Base-by-base conservation (phyloP, 495 filamentous ascomycete genomes). In the Penicillium ochrochloron region DNA sequence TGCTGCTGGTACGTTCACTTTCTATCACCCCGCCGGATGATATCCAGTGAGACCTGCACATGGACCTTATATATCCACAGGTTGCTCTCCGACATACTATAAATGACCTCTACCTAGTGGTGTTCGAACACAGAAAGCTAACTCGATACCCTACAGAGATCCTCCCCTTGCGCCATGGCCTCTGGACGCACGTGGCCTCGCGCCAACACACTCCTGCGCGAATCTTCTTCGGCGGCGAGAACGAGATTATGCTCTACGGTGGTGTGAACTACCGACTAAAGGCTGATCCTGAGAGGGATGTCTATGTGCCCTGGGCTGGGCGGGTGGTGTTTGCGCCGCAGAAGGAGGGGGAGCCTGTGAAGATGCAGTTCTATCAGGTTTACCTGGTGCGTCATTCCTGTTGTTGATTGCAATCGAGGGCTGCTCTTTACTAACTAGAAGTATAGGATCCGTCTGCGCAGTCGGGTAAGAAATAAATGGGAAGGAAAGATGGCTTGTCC, bases 281-380 rank as follows among this genome's bases (percentile, higher is more conserved):
- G 72, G 72, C 74, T 56, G 76, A 84, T 59, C 68, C 78, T 2
- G 70, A 67, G 51, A 77, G 75, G 21, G 81, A 84, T 1, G 70
- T 79, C 6, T 73, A 80, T 65, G 69, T 82, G 34, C 75, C 75
- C 4, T 90, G 86, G 86, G 83, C 84, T 50, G 87, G 81, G 34
- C 70, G 82, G 58, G 85, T 82, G 53, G 77, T 81, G 17, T 78
- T 90, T 74, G 79, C 67, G 50, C 65, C 65, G 37, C 39, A 68
- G 11, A 71, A 82, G 67, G 77, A 75, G 34, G 78, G 72, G 4
- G 80, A 77, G 25, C 75, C 57, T 39, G 75, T 83, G 65, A 85
- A 81, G 76, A 85, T 89, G 84, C 76, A 72, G 62, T 86, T 85
- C 67, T 90, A 90, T 79, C 86, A 88, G 74, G 87, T 90, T 62